Evolutionary conservation across 768 basidiomycete species (phyloP), one percentile per base, ranked within the genome.

Genomic region (Termitomyces bulborhizus): DNA sequence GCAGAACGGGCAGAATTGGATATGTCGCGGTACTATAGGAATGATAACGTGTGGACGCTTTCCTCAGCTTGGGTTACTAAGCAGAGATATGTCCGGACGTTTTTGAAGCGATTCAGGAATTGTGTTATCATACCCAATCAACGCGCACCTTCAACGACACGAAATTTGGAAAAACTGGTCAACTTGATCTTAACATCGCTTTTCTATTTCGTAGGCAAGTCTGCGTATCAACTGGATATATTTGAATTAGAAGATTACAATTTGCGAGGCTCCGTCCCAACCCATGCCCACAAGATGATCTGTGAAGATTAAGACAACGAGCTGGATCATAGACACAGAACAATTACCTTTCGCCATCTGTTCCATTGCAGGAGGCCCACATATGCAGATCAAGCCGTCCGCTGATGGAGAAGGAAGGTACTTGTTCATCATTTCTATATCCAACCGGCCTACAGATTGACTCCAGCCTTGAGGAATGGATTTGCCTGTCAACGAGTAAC

Each of bases 301-400:
- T 55, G 34, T 6, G 39, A 40, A 45, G 26, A 51, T 11, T 24
- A 3, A 44, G 27, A 31, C 16, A 8, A 18, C 9, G 13, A 29
- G 15, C 16, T 21, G 46, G 6, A 44, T 26, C 3, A 9, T 21
- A 5, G 3, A 29, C 11, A 5, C 6, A 12, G n/a, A 18, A 21
- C 31, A 13, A 27, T 15, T 27, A 56, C 57, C 54, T 58, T 55
- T 58, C 6, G 54, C 46, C 26, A 47, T 8, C 27, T 46, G 54
- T 49, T 58, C 59, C 58, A 60, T 68, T 15, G 32, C 24, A 6
- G 60, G 60, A 4, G 83, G 83, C 1, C 81, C 83, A 57, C 83
- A 84, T 27, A 76, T 71, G 11, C 79, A 67, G 13, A 82, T 62
- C 37, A 83, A 53, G 6, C 63, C 69, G 34, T 75, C 69, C 8